Evolutionary conservation across 1,284 basidiomycete genomes (phyloP).

Genomic region (Ganoderma sinense): DNA sequence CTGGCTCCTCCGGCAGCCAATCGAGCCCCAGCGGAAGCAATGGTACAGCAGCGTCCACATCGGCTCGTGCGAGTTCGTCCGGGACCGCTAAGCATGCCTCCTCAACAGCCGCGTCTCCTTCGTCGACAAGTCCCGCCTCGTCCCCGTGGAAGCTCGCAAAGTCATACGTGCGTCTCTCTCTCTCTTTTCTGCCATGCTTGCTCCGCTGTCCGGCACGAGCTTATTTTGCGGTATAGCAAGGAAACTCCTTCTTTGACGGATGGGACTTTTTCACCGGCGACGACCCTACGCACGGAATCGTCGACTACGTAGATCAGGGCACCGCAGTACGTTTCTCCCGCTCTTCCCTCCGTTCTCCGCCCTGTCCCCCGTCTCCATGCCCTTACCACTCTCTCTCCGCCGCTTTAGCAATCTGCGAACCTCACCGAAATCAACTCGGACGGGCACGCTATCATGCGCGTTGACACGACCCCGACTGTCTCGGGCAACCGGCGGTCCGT

Average conservation of each 20-base stretch:
- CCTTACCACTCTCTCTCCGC: constrained; percentile 19
- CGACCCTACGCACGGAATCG: constrained; percentile 86
- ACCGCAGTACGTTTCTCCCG: constrained; percentile 56
- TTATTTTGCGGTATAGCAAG: constrained; percentile 49
- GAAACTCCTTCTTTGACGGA: constrained; percentile 78
- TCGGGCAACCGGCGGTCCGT: constrained; percentile 74
- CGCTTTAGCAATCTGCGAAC: constrained; percentile 52
- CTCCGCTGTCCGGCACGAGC: background rate
- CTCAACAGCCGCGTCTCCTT: constrained; percentile 23
- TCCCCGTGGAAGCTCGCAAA: constrained; percentile 41
- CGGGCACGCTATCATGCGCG: constrained; percentile 83
- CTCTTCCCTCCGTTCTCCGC: constrained; percentile 19
- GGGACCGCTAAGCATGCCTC: constrained; percentile 31
- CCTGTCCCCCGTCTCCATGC: background rate
- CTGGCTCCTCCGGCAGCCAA: constrained; percentile 8
- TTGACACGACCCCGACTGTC: constrained; percentile 82
- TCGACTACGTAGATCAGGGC: constrained; percentile 63
- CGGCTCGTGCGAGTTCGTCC: constrained; percentile 29
- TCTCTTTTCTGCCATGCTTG: background rate
- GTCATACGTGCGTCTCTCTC: constrained; percentile 36
- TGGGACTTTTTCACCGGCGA: constrained; percentile 77
- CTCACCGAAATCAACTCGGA: constrained; percentile 67
- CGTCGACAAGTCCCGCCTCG: constrained; percentile 25
- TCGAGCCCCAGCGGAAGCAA: constrained; percentile 23
- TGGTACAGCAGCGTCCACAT: constrained; percentile 24